Percentiles rank a stretch among this genome's conserved stretches.
Conservation (phyloP, 2,329 filamentous ascomycete genomes). For the Pezicula radicicola region DNA sequence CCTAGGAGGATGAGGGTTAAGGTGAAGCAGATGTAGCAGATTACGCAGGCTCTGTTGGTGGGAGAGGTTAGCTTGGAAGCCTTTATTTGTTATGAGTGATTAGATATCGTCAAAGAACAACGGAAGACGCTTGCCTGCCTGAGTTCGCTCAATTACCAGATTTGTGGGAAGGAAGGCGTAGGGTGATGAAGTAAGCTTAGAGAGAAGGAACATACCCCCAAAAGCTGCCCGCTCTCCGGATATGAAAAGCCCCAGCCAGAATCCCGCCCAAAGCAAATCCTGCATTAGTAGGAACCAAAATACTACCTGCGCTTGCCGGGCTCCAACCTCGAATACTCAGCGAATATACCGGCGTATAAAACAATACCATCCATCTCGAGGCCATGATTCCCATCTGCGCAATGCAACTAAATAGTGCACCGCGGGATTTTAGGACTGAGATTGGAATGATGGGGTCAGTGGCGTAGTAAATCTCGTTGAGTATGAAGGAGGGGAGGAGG, state of each 20-base stretch:
- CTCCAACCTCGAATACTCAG: conserved; percentile 70
- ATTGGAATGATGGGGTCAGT: conserved; percentile 74
- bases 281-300: conserved; percentile 77
- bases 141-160: neutral
- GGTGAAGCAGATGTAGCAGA: conserved; percentile 61
- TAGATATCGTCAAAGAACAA: too few relatives aligned
- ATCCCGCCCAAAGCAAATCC: conserved; percentile 76
- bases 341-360: conserved; percentile 78
- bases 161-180: neutral
- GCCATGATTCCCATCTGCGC: conserved; percentile 78
- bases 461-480: conserved; percentile 62
- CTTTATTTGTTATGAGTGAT: neutral
- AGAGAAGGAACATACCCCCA: conserved; percentile 45
- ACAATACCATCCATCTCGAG: conserved; percentile 75
- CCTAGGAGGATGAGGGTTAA: conserved; percentile 56
- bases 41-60: conserved; percentile 45
- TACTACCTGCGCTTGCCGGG: conserved; percentile 68
- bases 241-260: conserved; percentile 71
- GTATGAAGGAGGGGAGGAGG: conserved; percentile 49
- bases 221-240: conserved; percentile 70
- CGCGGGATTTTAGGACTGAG: conserved; percentile 64
- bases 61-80: neutral
- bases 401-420: conserved; percentile 70
- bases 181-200: neutral
- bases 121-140: too few relatives aligned